These are phyloP conservation scores for Hypoxylon sp. DNA, from an alignment of 2,329 filamentous ascomycete genomes.

Conservation along the genomic window DNA sequence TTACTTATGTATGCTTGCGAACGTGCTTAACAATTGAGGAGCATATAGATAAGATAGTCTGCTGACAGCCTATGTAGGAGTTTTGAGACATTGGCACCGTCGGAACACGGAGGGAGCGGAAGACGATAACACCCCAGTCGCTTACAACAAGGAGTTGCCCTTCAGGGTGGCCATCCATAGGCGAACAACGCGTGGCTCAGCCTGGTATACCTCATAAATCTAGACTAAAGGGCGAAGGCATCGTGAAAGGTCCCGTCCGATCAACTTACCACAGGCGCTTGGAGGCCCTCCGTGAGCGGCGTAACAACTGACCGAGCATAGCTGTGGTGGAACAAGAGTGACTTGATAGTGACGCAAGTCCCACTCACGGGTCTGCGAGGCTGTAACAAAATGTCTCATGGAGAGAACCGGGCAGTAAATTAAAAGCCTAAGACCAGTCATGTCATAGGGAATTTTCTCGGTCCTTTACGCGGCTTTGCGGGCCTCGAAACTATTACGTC, in stretches of 20 bases:
- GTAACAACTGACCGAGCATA: slow-evolving; percentile 28
- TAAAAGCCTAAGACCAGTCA: slow-evolving; percentile 35
- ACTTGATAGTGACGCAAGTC: slow-evolving; percentile 33
- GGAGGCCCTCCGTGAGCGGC: slow-evolving; percentile 25
- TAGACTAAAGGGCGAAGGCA: slow-evolving; percentile 37
- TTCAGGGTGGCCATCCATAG: slow-evolving; percentile 4
- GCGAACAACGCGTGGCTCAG: slow-evolving; percentile 17
- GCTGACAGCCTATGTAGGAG: slow-evolving; percentile 18
- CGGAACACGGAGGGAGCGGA: slow-evolving; percentile 36
- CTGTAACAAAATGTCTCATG: slow-evolving; percentile 46
- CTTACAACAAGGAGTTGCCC: slow-evolving; percentile 20
- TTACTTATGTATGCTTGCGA: slow-evolving; percentile 14
- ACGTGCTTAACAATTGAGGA: slow-evolving; percentile 21
- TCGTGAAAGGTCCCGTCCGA: slow-evolving; percentile 36
- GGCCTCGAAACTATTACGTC: slow-evolving; percentile 38
- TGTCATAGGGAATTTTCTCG: slow-evolving; percentile 26
- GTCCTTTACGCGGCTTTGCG: slow-evolving; percentile 46
- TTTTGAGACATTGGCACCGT: slow-evolving; percentile 35
- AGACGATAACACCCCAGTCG: slow-evolving; percentile 31
- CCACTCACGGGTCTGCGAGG: slow-evolving; percentile 39
- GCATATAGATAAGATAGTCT: slow-evolving; percentile 5
- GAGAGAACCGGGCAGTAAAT: slow-evolving; percentile 36
- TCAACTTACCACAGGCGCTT: slow-evolving; percentile 11
- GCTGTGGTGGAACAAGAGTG: slow-evolving; percentile 22
- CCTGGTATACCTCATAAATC: slow-evolving; percentile 12